Conservation (phyloP, 352 stramenopile genomes). For the Globisporangium cederbergense region DNA sequence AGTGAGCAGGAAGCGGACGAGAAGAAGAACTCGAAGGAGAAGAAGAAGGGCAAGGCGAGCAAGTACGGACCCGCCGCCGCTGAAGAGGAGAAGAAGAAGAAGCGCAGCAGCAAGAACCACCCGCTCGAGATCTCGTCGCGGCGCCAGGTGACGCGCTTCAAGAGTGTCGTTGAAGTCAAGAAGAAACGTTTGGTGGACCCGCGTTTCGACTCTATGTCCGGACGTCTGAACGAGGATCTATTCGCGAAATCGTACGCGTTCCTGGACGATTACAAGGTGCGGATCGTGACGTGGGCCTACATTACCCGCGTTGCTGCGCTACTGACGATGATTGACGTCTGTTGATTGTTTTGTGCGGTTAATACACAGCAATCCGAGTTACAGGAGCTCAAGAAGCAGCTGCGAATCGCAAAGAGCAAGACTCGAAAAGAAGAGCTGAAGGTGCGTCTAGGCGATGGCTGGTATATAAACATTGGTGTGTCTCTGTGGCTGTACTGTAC, state of each 20-base stretch:
- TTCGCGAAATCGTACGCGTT: constrained; percentile 89
- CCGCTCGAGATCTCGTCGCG: constrained; percentile 85
- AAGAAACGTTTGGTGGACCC: constrained; percentile 75
- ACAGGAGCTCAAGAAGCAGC: constrained; percentile 77
- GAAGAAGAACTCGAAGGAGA: constrained; percentile 8
- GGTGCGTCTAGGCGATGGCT: constrained; percentile 26
- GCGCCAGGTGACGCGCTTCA: constrained; percentile 72
- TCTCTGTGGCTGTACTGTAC: neutral
- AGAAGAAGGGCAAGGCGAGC: constrained; percentile 8
- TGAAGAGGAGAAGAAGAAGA: constrained; percentile 21
- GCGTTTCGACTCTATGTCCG: constrained; percentile 81
- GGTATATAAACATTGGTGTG: neutral
- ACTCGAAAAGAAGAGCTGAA: constrained; percentile 76
- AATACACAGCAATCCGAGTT: constrained; percentile 63
- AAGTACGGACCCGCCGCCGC: constrained; percentile 13
- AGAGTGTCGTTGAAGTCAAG: constrained; percentile 81
- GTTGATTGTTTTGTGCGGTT: neutral
- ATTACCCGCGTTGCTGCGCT: neutral
- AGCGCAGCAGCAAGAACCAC: constrained; percentile 80
- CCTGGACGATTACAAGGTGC: constrained; percentile 84
- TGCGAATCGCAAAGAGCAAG: constrained; percentile 63
- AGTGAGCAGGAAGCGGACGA: constrained; percentile 7
- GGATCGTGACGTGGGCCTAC: neutral
- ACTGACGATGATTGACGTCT: neutral
- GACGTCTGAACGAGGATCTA: constrained; percentile 87